A percentile compares a stretch with the other conserved stretches of the same genome.
Conservation (phyloP, 306 rosid genomes). For the Fragaria vesca region DNA sequence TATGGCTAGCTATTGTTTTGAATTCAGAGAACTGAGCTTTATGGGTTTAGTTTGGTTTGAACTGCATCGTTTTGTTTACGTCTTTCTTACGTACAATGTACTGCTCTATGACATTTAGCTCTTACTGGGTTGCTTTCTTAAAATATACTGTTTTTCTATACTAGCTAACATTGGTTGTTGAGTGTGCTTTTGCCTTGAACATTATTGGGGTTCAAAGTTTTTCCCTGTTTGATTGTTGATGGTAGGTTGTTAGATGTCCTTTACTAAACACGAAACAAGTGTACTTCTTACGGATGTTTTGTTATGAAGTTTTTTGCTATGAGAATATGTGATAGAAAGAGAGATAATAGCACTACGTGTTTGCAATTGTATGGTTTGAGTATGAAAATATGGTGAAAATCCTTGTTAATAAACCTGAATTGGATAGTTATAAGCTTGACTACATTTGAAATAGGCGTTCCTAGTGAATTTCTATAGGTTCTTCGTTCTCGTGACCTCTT, state of each 20-base stretch:
- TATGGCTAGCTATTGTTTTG: neutral
- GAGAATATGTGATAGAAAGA: neutral
- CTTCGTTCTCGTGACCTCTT: neutral
- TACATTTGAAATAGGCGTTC: neutral
- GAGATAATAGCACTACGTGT: neutral
- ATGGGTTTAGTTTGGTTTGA: neutral
- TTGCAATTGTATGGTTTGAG: neutral
- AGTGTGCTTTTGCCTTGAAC: neutral
- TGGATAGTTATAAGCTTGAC: neutral
- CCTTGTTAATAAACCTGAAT: neutral
- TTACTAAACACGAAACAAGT: neutral
- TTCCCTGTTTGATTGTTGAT: neutral
- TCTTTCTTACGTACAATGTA: neutral
- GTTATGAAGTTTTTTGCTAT: neutral
- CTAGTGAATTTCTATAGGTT: neutral
- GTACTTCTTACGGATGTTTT: neutral
- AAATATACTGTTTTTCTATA: neutral
- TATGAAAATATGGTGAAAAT: neutral
- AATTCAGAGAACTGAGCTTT: constrained; percentile 12
- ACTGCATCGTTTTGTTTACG: neutral
- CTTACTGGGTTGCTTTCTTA: no score
- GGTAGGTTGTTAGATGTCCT: neutral
- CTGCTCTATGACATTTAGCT: no score
- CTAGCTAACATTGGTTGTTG: neutral
- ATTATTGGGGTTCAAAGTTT: neutral